A percentile compares a stretch with the other conserved stretches of the same genome.
These are phyloP conservation scores for Thyridium curvatum DNA, from an alignment of 2,329 filamentous ascomycete genomes.

Conservation along the genomic window DNA sequence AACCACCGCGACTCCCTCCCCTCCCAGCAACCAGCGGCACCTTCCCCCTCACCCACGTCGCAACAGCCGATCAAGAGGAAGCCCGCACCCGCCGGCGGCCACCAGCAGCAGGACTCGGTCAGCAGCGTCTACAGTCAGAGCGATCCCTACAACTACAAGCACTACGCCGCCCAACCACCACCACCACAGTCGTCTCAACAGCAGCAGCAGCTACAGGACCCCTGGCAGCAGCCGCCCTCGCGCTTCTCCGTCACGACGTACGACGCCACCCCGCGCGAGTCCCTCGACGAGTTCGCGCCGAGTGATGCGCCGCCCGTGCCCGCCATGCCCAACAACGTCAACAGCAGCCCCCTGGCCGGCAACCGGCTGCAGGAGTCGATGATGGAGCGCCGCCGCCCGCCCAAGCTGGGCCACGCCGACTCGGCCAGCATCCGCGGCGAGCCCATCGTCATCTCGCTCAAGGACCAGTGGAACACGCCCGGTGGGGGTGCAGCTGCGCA, in stretches of 20 bases:
- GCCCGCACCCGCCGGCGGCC: slow-evolving; percentile 11
- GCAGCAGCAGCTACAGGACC: slow-evolving; percentile 17
- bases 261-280: slow-evolving; percentile 42
- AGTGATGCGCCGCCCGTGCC: slow-evolving; percentile 8
- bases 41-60: background rate
- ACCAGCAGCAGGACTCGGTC: slow-evolving; percentile 3
- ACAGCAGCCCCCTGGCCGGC: background rate
- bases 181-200: slow-evolving; percentile 7
- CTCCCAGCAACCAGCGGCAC: background rate
- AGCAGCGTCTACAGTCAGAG: slow-evolving; percentile 9
- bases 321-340: slow-evolving; percentile 3
- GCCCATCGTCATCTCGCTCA: slow-evolving; percentile 26
- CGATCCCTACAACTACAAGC: slow-evolving; percentile 12
- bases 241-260: slow-evolving; percentile 61
- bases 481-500: slow-evolving; percentile 8
- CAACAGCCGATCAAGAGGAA: slow-evolving; percentile 13
- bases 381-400: slow-evolving; percentile 31
- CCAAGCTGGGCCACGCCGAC: slow-evolving; percentile 13
- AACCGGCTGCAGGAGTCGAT: slow-evolving; percentile 18
- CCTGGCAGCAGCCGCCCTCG: slow-evolving; percentile 48
- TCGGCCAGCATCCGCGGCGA: slow-evolving; percentile 7
- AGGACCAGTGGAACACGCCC: slow-evolving; percentile 23
- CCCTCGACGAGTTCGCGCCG: slow-evolving; percentile 8
- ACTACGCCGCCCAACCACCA: slow-evolving; percentile 12
- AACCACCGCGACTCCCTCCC: slow-evolving; percentile 10